Evolutionary conservation across 495 filamentous ascomycete species (phyloP), one percentile per base, ranked within the genome.

Genomic region (Lasiosphaeria hispida): DNA sequence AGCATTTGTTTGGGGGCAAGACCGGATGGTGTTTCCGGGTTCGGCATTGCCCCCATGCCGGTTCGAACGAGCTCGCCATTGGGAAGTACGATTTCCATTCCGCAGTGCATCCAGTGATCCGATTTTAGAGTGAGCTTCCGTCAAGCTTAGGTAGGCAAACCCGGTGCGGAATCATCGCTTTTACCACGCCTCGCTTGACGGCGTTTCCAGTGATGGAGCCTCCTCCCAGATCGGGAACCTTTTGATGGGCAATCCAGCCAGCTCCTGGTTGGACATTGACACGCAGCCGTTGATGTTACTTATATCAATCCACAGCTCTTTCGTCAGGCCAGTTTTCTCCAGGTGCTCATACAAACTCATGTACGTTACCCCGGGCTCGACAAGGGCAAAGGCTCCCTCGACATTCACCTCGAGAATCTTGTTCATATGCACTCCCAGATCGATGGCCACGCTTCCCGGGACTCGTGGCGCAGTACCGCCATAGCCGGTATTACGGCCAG

Each of bases 121-220:
- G 70, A 40, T 76, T 75, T n/a, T n/a, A n/a, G n/a, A n/a, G n/a
- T n/a, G n/a, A n/a, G n/a, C n/a, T n/a, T n/a, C n/a, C n/a, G n/a
- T n/a, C n/a, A n/a, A n/a, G n/a, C n/a, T n/a, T n/a, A n/a, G n/a
- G n/a, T n/a, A n/a, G n/a, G n/a, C n/a, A n/a, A n/a, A n/a, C n/a
- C n/a, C n/a, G n/a, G n/a, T n/a, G n/a, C n/a, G 50, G 74, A 72
- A 43, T 81, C 77, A 23, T 77, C 74, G 9, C 77, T 76, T 14
- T 76, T 75, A 8, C 73, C 59, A 68, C 48, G 13, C 69, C 67
- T 15, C 71, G 63, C 13, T 76, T 70, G n/a, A 76, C 63, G 4
- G 72, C 55, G 69, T 84, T 83, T 40, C 81, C 81, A n/a, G 83
- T 44, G 4, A 83, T 73, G 7, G 77, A 80, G 7, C 81, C 81